Evolutionary conservation across 1,284 basidiomycete species (phyloP).

Genomic region (Fistulina hepatica): DNA sequence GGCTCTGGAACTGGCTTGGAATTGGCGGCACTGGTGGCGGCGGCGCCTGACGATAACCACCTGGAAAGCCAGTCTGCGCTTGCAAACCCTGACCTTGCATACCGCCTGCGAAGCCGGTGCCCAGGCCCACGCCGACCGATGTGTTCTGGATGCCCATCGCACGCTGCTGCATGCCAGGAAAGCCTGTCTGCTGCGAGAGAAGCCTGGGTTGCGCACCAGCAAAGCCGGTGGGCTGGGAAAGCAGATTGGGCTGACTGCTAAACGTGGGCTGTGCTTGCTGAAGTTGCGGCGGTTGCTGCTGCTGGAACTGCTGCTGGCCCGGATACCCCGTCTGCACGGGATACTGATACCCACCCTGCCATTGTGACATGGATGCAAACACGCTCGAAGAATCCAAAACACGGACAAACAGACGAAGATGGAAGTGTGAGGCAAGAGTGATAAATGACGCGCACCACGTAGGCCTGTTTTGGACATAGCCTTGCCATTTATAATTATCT

Average conservation of each 20-base stretch:
- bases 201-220: constrained; percentile 23
- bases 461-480: too few species aligned
- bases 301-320: constrained; percentile 32
- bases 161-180: constrained; percentile 19
- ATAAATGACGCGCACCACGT: too few species aligned
- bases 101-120: constrained; percentile 42
- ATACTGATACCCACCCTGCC: constrained; percentile 51
- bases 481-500: too few species aligned
- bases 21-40: constrained; percentile 54
- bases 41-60: constrained; percentile 39
- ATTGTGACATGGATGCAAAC: constrained; percentile 50
- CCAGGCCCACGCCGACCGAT: constrained; percentile 32
- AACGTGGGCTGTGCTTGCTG: constrained; percentile 32
- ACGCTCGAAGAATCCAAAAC: too few species aligned
- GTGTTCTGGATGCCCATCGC: constrained; percentile 37
- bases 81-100: constrained; percentile 32
- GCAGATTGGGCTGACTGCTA: constrained; percentile 26
- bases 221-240: constrained; percentile 38
- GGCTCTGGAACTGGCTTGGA: constrained; percentile 46
- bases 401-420: too few species aligned
- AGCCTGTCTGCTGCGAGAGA: constrained; percentile 28
- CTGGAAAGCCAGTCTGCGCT: constrained; percentile 40
- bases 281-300: constrained; percentile 33
- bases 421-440: too few species aligned
- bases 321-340: constrained; percentile 43